Evolutionary conservation across 1,139 yeast genomes (phyloP), one percentile per base, ranked within the genome.

Genomic region (Debaryomyces sp.): DNA sequence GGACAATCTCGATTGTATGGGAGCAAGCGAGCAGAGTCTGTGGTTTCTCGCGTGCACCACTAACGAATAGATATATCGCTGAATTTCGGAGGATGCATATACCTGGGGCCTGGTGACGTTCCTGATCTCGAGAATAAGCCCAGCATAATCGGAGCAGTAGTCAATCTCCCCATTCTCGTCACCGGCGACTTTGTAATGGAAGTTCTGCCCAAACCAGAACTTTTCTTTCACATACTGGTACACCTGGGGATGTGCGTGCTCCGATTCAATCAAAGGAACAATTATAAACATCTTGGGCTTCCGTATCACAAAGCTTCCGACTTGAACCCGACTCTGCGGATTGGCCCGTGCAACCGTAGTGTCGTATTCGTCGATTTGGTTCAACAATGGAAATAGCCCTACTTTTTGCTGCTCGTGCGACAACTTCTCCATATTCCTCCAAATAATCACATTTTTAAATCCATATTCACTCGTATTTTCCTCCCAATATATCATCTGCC

Each of bases 31-130:
- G 22, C 72, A 63, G 29, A 76, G 57, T 32, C 81, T 58, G 52
- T 76, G 80, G 52, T 71, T 70, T 34, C 81, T 56, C 1, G 72
- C 63, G 50, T 67, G 71, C 5, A 73, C 70, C 17, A 75, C 58
- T 23, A 76, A 54, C 10, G 80, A 74, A 51, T 72, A 69, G 29
- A 73, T 65, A 49, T 75, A 75, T 41, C 69, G 61, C 39, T 66
- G 65, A 18, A 75, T 67, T 36, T 71, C 77, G 7, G 78, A 75
- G 18, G 73, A 60, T 13, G 67, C 61, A 50, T 55, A 67, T 1
- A 75, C 71, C 10, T 47, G 44, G 6, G 53, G 41, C 38, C 62
- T 39, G 5, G 50, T 46, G 6, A 26, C n/a, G 1, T 39, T 29
- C 21, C 60, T 45, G 13, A 58, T 35, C 2, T 41, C 27, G 5